phyloP scores from a whole-genome alignment of 129 eudicot genomes.

The Centella asiatica region DNA sequence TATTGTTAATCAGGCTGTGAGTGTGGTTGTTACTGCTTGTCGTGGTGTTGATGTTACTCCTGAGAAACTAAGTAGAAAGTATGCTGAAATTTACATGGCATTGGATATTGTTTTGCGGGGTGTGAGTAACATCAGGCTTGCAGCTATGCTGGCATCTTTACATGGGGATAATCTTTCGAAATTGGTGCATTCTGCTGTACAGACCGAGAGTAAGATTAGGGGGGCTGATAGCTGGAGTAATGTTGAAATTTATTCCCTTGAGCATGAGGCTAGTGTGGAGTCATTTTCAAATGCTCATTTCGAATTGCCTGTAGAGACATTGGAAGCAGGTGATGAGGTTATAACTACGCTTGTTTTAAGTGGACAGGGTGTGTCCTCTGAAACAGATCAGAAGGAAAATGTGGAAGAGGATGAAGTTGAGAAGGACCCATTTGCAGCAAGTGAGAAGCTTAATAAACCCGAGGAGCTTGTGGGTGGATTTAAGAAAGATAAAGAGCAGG shows the following conservation, averaged over 20 bases:
- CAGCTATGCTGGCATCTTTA: slow-evolving; percentile 85
- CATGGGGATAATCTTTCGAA: slow-evolving; percentile 90
- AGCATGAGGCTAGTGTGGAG: slow-evolving; percentile 65
- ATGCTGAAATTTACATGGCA: slow-evolving; percentile 88
- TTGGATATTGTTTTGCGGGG: slow-evolving; percentile 89
- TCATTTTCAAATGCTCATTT: slow-evolving; percentile 47
- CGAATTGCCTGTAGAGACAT: slow-evolving; percentile 81
- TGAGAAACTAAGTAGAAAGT: slow-evolving; percentile 79
- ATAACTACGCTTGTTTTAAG: slow-evolving; percentile 39
- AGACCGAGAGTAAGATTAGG: slow-evolving; percentile 82
- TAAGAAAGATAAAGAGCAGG: slow-evolving; percentile 72
- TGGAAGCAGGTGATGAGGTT: slow-evolving; percentile 93
- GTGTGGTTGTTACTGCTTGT: slow-evolving; percentile 85
- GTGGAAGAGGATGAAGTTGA: slow-evolving; percentile 52
- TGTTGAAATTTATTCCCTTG: slow-evolving; percentile 44
- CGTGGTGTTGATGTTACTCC: slow-evolving; percentile 95
- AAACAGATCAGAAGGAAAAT: slow-evolving; percentile 39
- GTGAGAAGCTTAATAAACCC: slow-evolving; percentile 73
- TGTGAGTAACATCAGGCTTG: slow-evolving; percentile 74
- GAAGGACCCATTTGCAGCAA: slow-evolving; percentile 95
- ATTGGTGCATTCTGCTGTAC: slow-evolving; percentile 83
- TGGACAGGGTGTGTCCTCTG: slow-evolving; percentile 34
- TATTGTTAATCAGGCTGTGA: slow-evolving; percentile 74
- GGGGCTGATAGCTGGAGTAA: slow-evolving; percentile 76
- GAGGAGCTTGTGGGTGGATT: slow-evolving; percentile 84